phyloP scores from a whole-genome alignment of 169 alveolate genomes.

The Plasmodium berghei region DNA sequence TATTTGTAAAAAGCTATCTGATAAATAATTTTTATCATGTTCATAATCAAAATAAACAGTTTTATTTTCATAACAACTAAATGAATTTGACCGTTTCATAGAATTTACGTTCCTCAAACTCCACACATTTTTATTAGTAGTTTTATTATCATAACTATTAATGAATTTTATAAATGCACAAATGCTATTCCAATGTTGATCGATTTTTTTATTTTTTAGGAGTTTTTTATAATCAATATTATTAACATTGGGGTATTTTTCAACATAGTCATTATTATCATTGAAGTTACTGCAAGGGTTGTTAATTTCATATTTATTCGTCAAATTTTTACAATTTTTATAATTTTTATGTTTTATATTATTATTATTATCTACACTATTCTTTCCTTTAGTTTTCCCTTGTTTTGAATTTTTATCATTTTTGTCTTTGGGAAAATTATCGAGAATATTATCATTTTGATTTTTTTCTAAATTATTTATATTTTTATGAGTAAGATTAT shows the following conservation, averaged over 20 bases:
- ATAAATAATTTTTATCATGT: conserved; percentile 23
- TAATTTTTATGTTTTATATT: not conserved
- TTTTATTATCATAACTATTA: too few species aligned
- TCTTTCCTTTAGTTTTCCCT: conserved; percentile 1
- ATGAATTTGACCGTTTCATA: conserved; percentile 27
- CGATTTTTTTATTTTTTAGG: too few species aligned
- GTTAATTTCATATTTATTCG: conserved; percentile 1
- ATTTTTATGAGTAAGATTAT: conserved; percentile 3
- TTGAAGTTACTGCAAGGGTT: not conserved
- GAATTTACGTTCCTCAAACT: too few species aligned
- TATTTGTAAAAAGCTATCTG: conserved; percentile 49
- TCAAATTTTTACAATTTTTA: not conserved
- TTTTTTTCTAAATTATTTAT: not conserved
- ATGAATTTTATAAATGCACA: too few species aligned
- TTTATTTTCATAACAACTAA: not conserved
- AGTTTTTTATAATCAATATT: too few species aligned
- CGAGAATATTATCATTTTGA: not conserved
- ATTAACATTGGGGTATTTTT: not conserved
- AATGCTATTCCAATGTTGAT: too few species aligned
- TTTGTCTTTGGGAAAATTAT: conserved; percentile 1
- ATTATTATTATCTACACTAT: not conserved
- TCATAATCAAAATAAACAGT: not conserved
- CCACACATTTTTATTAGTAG: too few species aligned
- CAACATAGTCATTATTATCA: conserved; percentile 2
- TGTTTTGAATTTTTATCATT: conserved; percentile 1